Percentiles rank a stretch among this genome's conserved stretches.
Evolutionary conservation across 2,329 filamentous ascomycete genomes (phyloP).

Genomic region (Raffaelea albimanens): DNA sequence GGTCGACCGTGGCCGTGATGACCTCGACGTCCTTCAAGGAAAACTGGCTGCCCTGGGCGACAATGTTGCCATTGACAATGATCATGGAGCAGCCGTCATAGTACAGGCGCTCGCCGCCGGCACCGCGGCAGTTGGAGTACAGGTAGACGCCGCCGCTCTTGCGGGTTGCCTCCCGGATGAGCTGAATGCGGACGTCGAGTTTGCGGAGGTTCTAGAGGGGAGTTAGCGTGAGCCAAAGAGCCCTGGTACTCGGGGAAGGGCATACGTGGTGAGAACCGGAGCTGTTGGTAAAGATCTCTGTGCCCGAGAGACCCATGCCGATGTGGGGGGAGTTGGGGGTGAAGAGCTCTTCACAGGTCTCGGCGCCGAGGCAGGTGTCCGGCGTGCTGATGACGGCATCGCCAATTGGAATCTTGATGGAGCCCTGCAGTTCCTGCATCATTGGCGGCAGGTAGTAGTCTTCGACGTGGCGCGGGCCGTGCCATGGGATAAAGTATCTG

Average conservation of each 20-base stretch:
- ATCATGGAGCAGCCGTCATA: constrained; percentile 57
- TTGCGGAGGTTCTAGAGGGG: constrained; percentile 37
- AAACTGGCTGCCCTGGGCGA: constrained; percentile 60
- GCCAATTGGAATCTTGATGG: constrained; percentile 49
- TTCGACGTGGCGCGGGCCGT: constrained; percentile 46
- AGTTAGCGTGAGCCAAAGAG: background rate
- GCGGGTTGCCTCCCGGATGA: constrained; percentile 57
- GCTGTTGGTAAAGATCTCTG: constrained; percentile 64
- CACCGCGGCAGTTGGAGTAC: constrained; percentile 45
- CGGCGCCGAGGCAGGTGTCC: constrained; percentile 50
- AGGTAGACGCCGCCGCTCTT: constrained; percentile 32
- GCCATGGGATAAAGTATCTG: constrained; percentile 56
- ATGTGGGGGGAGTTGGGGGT: constrained; percentile 36
- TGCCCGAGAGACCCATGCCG: constrained; percentile 56
- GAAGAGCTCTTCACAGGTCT: constrained; percentile 19
- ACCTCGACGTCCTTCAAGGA: constrained; percentile 51
- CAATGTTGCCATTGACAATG: constrained; percentile 50
- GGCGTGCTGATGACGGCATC: constrained; percentile 52
- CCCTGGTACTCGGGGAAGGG: background rate
- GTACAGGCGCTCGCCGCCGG: constrained; percentile 46
- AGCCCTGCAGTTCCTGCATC: constrained; percentile 42
- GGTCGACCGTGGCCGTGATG: constrained; percentile 54
- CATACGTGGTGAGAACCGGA: constrained; percentile 47
- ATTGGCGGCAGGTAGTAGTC: constrained; percentile 54
- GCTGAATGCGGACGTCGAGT: constrained; percentile 49